These are phyloP conservation scores for Mrakia blollopis DNA, from an alignment of 768 basidiomycete genomes.

Conservation along the genomic window DNA sequence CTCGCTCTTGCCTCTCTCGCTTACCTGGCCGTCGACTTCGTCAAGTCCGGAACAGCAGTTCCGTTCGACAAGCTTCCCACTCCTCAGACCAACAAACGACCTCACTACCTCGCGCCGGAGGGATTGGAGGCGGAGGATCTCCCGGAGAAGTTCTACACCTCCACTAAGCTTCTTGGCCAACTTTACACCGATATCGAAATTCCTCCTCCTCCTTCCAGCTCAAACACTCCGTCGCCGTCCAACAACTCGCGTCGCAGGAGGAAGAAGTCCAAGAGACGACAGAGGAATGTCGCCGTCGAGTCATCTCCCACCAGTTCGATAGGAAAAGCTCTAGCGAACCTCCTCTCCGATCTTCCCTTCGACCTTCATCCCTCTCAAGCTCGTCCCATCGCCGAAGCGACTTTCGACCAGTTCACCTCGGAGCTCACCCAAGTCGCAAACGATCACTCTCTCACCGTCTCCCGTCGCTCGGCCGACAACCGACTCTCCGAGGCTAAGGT, in stretches of 20 bases:
- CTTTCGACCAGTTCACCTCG: background rate
- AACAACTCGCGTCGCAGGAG: too few species aligned
- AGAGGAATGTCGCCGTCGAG: too few species aligned
- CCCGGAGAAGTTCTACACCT: background rate
- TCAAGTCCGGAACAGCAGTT: slow-evolving; percentile 34
- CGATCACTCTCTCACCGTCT: background rate
- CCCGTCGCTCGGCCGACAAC: background rate
- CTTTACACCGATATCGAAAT: background rate
- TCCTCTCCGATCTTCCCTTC: background rate
- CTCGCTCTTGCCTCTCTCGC: too few species aligned
- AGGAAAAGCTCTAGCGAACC: background rate
- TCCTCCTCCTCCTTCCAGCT: background rate
- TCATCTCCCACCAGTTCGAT: background rate
- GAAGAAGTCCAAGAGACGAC: background rate
- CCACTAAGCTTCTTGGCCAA: background rate
- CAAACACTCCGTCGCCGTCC: too few species aligned
- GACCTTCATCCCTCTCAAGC: background rate
- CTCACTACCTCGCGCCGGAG: background rate
- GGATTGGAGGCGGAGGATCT: background rate
- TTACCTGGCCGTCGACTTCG: slow-evolving; percentile 31
- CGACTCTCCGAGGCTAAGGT: slow-evolving; percentile 6
- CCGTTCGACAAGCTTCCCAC: slow-evolving; percentile 16
- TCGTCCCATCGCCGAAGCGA: background rate
- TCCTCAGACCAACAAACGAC: background rate
- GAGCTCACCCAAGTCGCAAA: background rate